These are phyloP conservation scores for Immersiella caudata DNA, from an alignment of 495 filamentous ascomycete species.

Conservation along the genomic window DNA sequence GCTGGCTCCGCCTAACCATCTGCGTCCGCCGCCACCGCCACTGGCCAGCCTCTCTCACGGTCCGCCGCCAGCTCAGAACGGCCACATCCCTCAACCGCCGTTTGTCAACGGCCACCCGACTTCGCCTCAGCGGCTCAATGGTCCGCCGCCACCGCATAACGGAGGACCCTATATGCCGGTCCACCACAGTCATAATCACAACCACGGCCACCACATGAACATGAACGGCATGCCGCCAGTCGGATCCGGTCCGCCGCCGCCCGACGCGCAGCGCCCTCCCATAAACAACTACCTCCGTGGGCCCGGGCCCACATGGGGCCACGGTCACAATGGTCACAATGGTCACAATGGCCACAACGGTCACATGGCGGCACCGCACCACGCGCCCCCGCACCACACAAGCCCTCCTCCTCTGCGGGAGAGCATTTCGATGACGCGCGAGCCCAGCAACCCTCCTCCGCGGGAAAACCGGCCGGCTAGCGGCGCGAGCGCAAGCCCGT, in stretches of 20 bases:
- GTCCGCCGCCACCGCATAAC: conserved; percentile 32
- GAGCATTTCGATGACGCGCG: conserved; percentile 25
- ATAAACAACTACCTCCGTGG: conserved; percentile 7
- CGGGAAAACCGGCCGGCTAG: conserved; percentile 51
- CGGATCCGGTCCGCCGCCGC: conserved; percentile 30
- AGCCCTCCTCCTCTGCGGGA: conserved; percentile 42
- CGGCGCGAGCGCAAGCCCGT: conserved; percentile 75
- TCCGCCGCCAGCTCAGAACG: conserved; percentile 43
- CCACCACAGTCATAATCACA: conserved; percentile 29
- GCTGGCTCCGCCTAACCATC: conserved; percentile 45
- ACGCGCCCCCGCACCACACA: conserved; percentile 31
- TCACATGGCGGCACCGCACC: conserved; percentile 1
- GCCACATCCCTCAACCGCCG: conserved; percentile 42
- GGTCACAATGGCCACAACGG: not conserved
- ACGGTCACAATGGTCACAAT: not conserved
- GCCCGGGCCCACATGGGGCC: not conserved
- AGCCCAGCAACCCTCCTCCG: conserved; percentile 31
- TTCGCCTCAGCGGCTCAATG: conserved; percentile 42
- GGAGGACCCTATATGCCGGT: conserved; percentile 27
- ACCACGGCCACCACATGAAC: conserved; percentile 38
- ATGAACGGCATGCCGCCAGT: conserved; percentile 30
- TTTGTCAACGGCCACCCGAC: conserved; percentile 45
- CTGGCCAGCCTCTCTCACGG: conserved; percentile 38
- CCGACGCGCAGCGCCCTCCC: conserved; percentile 39
- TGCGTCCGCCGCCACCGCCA: conserved; percentile 47